Conservation (phyloP, 306 rosid genomes). For the Herpetospermum pedunculosum region DNA sequence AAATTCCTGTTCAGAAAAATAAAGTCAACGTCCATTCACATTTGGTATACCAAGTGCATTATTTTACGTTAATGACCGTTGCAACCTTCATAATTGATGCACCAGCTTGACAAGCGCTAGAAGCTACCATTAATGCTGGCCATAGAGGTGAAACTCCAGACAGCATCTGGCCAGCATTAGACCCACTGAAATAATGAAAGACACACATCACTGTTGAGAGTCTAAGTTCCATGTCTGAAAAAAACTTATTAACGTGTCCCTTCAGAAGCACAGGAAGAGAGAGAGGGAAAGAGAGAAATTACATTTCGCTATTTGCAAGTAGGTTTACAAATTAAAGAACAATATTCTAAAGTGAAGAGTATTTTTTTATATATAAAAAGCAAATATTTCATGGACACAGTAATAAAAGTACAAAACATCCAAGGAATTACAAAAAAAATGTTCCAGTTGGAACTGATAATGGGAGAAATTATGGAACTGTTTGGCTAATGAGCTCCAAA, state of each 20-base stretch:
- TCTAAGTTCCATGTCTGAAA: constrained; percentile 8
- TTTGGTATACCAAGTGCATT: constrained; percentile 10
- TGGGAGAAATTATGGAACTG: not conserved
- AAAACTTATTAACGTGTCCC: not conserved
- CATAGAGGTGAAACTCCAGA: constrained; percentile 63
- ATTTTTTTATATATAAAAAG: not conserved
- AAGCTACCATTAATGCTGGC: constrained; percentile 76
- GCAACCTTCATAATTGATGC: constrained; percentile 82
- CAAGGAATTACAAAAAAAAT: not conserved
- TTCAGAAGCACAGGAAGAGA: not conserved
- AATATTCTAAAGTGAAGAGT: not conserved
- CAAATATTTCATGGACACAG: not conserved
- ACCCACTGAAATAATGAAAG: constrained; percentile 44
- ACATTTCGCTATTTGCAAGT: not conserved
- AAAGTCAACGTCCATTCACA: constrained; percentile 15
- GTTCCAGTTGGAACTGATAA: not conserved
- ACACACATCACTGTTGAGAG: constrained; percentile 15
- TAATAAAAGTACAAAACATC: not conserved
- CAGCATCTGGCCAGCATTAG: constrained; percentile 60
- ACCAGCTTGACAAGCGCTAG: constrained; percentile 82
- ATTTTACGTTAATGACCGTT: constrained; percentile 6
- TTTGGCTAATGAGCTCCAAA: not conserved
- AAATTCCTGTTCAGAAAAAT: constrained; percentile 43
- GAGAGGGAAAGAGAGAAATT: not conserved
- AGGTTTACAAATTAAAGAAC: not conserved